Evolutionary conservation across 2,329 filamentous ascomycete species (phyloP).

Genomic region (Scedosporium minutisporum): DNA sequence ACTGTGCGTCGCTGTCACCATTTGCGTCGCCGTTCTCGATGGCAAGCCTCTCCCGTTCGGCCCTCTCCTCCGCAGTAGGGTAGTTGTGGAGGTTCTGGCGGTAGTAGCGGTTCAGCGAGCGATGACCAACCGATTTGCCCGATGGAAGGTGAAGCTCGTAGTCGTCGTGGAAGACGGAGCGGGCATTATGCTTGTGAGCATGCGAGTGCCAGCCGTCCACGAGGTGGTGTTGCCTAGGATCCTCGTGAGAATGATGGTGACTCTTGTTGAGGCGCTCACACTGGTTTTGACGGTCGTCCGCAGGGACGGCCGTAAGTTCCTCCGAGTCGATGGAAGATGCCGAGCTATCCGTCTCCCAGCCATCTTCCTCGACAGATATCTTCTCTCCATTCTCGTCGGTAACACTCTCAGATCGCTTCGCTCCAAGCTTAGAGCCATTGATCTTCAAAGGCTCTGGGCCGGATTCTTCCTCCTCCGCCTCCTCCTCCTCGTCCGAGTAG

Average conservation of each 20-base stretch:
- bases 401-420: conserved; percentile 43
- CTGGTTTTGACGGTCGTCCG: conserved; percentile 60
- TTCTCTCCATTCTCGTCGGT: conserved; percentile 40
- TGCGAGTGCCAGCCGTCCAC: conserved; percentile 74
- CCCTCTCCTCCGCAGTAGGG: conserved; percentile 67
- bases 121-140: conserved; percentile 80
- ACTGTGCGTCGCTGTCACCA: not conserved
- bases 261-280: conserved; percentile 65
- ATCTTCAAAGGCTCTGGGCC: conserved; percentile 38
- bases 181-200: conserved; percentile 58
- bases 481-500: conserved; percentile 72
- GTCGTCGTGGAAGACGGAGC: conserved; percentile 81
- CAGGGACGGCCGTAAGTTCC: conserved; percentile 70
- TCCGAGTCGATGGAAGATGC: conserved; percentile 82
- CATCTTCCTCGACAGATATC: conserved; percentile 53
- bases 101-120: conserved; percentile 79
- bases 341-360: conserved; percentile 92
- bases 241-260: conserved; percentile 63
- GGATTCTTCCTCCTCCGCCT: conserved; percentile 48
- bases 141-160: conserved; percentile 89
- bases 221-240: conserved; percentile 63
- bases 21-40: conserved; percentile 9
- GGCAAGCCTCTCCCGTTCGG: conserved; percentile 46
- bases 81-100: conserved; percentile 85
- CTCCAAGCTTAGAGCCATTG: conserved; percentile 62